Evolutionary conservation across 75 land plant genomes (phyloP).

Genomic region (Picea glauca): DNA sequence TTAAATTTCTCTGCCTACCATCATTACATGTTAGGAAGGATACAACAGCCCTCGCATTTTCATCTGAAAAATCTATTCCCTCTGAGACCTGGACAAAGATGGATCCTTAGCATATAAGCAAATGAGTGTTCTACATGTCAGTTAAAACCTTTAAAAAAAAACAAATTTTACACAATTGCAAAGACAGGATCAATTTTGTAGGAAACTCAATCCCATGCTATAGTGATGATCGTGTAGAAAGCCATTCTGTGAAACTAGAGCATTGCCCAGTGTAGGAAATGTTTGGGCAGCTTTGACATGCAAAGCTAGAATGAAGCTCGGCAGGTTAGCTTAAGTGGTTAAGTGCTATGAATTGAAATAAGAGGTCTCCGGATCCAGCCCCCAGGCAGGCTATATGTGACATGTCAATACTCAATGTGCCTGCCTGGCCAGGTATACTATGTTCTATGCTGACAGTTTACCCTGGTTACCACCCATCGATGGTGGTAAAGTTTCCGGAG

Average conservation of each 20-base stretch:
- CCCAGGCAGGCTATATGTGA: too few species aligned
- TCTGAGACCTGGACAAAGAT: constrained; percentile 77
- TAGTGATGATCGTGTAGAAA: neutral
- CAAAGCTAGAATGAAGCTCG: neutral
- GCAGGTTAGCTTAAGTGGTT: too few species aligned
- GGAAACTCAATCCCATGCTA: neutral
- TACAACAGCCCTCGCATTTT: constrained; percentile 96
- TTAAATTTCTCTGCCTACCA: neutral
- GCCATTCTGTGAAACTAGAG: too few species aligned
- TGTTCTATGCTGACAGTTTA: too few species aligned
- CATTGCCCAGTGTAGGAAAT: too few species aligned
- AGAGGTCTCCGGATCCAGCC: too few species aligned
- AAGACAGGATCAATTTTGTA: neutral
- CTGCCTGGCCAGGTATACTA: too few species aligned
- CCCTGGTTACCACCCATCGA: too few species aligned
- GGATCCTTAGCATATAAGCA: neutral
- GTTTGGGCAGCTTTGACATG: too few species aligned
- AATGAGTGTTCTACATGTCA: neutral
- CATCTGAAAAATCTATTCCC: constrained; percentile 95
- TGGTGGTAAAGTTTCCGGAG: too few species aligned
- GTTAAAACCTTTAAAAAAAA: neutral
- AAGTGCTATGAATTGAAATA: too few species aligned
- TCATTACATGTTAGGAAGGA: constrained; percentile 39
- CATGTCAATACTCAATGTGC: too few species aligned
- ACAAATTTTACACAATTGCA: neutral